Base-by-base conservation (phyloP, 352 stramenopile genomes). In the Blastocystis sp. region DNA sequence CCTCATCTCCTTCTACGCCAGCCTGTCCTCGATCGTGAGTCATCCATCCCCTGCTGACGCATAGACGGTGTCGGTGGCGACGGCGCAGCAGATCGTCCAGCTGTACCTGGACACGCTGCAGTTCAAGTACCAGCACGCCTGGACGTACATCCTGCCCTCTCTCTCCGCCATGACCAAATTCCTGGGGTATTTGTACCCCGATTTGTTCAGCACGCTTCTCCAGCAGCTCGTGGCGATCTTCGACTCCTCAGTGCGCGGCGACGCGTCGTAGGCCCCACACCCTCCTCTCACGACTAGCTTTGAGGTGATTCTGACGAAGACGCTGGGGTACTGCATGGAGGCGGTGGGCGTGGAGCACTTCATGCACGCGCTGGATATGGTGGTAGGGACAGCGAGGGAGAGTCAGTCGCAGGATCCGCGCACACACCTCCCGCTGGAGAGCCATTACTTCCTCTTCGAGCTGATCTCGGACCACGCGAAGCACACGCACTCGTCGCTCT, bases 201-300 rank as follows among this genome's bases (percentile, higher is more conserved):
- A 26, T 24, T n/a, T 61, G 13, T 80, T 80, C 55, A 6, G 3
- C 19, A 21, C 45, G 45, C 39, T 80, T 13, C 37, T 80, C 21
- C 69, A 80, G 69, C 69, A 80, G 39, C 69, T 80, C 9, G 41
- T 80, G 2, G 69, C 69, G 0, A 80, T 80, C n/a, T 80, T 62
- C 55, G 69, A 80, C 39, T 63, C 69, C 26, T 80, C 69, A 21
- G 21, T 63, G 1, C 9, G 60, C 2, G 69, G 69, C 29, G 69
- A 80, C 3, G 35, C 69, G 21, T 37, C 69, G 69, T 80, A 41
- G 1, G 26, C 24, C 0, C 19, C 19, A 3, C 21, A 37, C 10
- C 9, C 13, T 26, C 9, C 4, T 62, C 45, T 80, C 21, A 80
- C 35, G 12, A 6, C 1, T 35, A 80, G 69, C 9, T 80, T 80